Evolutionary conservation across 2,329 filamentous ascomycete species (phyloP), one percentile per base, ranked within the genome.

Genomic region (Domatiomyces globalis): DNA sequence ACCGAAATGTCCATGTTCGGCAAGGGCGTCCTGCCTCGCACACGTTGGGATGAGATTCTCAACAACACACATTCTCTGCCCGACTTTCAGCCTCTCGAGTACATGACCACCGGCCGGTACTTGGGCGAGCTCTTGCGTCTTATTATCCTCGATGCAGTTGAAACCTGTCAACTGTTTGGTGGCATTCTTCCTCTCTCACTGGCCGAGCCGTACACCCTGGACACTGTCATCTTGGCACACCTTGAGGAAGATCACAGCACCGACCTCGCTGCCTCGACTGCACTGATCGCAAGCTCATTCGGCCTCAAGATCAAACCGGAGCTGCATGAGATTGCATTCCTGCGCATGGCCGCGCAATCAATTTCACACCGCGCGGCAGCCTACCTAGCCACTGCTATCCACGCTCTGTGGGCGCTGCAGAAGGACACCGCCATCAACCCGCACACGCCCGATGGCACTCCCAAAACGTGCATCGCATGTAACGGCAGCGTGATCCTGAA

Each of bases 1-100:
- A 82, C 76, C 6, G 80, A 83, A 61, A 68, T 81, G 58, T 81
- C 78, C 67, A 81, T 83, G 79, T 81, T 81, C 56, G 80, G 76
- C 46, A 67, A 67, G 29, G 68, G 73, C 19, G 70, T 80, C 25
- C 69, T 81, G 39, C 76, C 78, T 1, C 73, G 71, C 57, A 80
- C 79, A 5, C 69, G 74, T 12, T 83, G 79, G 79, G 80, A 83
- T 56, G 76, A 81, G 6, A 60, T 71, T 27, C 67, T 83, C 47
- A 82, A 82, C 63, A 67, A 25, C 71, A 70, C 5, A 15, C 79
- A 83, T 59, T 60, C 73, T 15, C 67, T 73, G 8, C 79, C 79
- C 0, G 76, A 81, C 63, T 83, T 81, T 57, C 80, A 83, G 58
- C 80, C 80, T 1, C 71, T 83, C 52, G 80, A 83, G 60, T 79